phyloP scores from a whole-genome alignment of 2,329 filamentous ascomycete genomes.

The Colletotrichum australisinense region DNA sequence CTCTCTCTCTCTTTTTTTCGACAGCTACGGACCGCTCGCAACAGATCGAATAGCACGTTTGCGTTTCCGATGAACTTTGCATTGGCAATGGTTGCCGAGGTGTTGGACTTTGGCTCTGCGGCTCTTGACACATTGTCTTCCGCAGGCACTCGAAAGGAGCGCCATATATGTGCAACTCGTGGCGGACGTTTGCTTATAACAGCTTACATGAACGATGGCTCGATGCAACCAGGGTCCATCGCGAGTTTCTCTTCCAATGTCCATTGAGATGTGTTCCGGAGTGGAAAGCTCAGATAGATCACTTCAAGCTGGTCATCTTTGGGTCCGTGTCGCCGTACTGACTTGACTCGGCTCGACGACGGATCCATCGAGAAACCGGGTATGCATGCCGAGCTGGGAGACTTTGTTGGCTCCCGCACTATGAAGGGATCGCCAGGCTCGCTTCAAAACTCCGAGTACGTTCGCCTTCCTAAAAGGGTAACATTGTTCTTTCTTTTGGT shows the following conservation, averaged over 20 bases:
- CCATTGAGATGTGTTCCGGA: neutral
- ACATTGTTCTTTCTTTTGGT: neutral
- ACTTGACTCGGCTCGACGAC: constrained; percentile 2
- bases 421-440: neutral
- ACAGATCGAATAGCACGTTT: neutral
- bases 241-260: neutral
- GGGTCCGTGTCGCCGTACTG: neutral
- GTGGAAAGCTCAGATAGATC: neutral
- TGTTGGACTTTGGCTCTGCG: neutral
- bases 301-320: neutral
- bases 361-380: neutral
- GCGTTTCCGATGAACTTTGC: constrained; percentile 23
- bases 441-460: neutral
- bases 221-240: constrained; percentile 10
- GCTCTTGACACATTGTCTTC: neutral
- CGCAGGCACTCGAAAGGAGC: neutral
- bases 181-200: constrained; percentile 5
- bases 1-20: constrained; percentile 1
- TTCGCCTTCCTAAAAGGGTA: constrained; percentile 3
- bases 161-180: neutral
- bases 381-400: neutral
- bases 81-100: constrained; percentile 16
- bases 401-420: no score
- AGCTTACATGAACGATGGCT: neutral
- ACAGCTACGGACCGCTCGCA: constrained; percentile 4